Percentiles rank a stretch among this genome's conserved stretches.
Conservation (phyloP, 2,329 filamentous ascomycete genomes). For the Exophiala sideris region DNA sequence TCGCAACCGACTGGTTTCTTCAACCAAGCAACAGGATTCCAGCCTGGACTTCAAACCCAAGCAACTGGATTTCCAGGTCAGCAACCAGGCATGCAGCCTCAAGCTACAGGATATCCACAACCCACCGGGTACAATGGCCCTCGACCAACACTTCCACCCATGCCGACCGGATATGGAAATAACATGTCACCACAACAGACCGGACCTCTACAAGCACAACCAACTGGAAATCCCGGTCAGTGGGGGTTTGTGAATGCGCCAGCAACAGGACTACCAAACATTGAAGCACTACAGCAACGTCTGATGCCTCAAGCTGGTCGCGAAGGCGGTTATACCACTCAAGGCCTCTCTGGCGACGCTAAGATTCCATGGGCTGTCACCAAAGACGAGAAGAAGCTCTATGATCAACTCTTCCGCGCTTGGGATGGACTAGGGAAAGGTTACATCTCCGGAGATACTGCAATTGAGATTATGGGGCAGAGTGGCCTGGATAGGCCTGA, state of each 20-base stretch:
- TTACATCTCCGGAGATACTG: conserved; percentile 84
- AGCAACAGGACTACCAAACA: conserved; percentile 82
- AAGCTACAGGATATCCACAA: conserved; percentile 71
- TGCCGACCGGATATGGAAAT: conserved; percentile 72
- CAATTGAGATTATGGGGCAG: conserved; percentile 95
- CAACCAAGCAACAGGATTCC: conserved; percentile 67
- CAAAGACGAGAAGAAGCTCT: conserved; percentile 96
- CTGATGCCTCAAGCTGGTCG: conserved; percentile 98
- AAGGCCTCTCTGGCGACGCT: conserved; percentile 85
- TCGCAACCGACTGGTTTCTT: conserved; percentile 51
- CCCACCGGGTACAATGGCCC: conserved; percentile 77
- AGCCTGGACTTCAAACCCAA: conserved; percentile 46
- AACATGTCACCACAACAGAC: conserved; percentile 60
- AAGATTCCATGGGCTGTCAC: conserved; percentile 98
- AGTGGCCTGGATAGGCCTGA: conserved; percentile 89
- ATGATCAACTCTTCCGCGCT: conserved; percentile 89
- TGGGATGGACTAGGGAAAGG: conserved; percentile 96
- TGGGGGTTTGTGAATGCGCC: conserved; percentile 99
- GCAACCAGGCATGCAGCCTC: conserved; percentile 53
- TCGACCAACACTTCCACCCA: conserved; percentile 71
- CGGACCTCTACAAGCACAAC: conserved; percentile 83
- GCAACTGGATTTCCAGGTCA: conserved; percentile 35
- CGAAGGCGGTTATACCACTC: conserved; percentile 79
- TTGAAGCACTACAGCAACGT: conserved; percentile 83
- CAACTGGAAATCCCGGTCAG: conserved; percentile 86